phyloP scores from a whole-genome alignment of 768 basidiomycete genomes.

The Solioccasus polychromus region DNA sequence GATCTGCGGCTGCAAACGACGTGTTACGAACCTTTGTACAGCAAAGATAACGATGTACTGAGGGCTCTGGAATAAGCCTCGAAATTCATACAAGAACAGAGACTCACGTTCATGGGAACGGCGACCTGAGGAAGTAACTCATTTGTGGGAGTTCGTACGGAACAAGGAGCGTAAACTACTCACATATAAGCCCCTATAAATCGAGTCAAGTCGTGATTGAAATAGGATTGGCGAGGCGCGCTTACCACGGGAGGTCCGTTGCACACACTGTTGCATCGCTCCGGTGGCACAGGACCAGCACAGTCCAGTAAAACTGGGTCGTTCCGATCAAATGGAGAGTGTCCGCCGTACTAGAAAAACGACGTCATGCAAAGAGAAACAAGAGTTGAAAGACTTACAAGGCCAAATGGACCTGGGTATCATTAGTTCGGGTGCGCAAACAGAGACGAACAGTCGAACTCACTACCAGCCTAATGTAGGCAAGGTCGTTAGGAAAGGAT shows the following conservation, averaged over 20 bases:
- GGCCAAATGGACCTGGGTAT: slow-evolving; percentile 8
- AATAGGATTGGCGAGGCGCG: not conserved
- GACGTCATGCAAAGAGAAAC: not conserved
- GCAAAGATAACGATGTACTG: slow-evolving; percentile 6
- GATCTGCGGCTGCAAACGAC: not conserved
- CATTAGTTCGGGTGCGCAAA: not conserved
- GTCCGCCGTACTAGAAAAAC: slow-evolving; percentile 6
- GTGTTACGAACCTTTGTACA: slow-evolving; percentile 11
- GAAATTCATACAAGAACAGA: not conserved
- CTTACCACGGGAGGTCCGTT: slow-evolving; percentile 10
- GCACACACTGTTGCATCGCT: not conserved
- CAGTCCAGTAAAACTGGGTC: slow-evolving; percentile 2
- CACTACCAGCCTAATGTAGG: slow-evolving; percentile 10
- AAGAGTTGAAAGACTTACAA: slow-evolving; percentile 5
- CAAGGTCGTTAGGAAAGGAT: slow-evolving; percentile 6
- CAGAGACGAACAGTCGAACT: not conserved
- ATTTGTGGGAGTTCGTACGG: not conserved
- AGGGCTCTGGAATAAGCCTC: not conserved
- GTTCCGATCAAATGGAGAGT: slow-evolving; percentile 2
- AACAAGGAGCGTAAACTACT: not conserved
- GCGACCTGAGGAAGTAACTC: not conserved
- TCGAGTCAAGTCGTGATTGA: not conserved
- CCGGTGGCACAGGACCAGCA: slow-evolving; percentile 7
- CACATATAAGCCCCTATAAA: slow-evolving; percentile 10
- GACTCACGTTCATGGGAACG: slow-evolving; percentile 8